Percentiles rank a stretch among this genome's conserved stretches.
These are phyloP conservation scores for Russula sp. DNA, from an alignment of 768 basidiomycete genomes.

Conservation along the genomic window DNA sequence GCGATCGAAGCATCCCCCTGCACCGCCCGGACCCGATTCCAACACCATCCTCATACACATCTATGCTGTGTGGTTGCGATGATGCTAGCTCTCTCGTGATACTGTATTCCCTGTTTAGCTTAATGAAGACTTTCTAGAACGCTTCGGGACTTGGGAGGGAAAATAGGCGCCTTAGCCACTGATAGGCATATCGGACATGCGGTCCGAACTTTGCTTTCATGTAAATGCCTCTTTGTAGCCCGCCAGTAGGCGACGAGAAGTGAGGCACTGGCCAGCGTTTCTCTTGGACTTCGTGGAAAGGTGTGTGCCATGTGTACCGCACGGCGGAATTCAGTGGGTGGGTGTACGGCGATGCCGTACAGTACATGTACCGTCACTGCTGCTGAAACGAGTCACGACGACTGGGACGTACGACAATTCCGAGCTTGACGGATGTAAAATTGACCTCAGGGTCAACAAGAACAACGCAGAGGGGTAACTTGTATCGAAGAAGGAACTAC, in stretches of 20 bases:
- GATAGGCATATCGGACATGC: neutral
- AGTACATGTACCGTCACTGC: constrained; percentile 51
- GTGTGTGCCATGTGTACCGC: constrained; percentile 5
- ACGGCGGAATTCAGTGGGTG: constrained; percentile 69
- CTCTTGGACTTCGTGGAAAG: neutral
- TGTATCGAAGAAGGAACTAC: constrained; percentile 55
- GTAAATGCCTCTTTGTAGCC: neutral
- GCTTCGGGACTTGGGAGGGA: neutral
- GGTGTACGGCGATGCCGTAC: neutral
- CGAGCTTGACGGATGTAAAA: constrained; percentile 53
- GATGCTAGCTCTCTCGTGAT: too few species aligned
- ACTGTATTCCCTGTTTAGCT: too few species aligned
- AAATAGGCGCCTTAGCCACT: neutral
- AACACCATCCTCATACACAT: too few species aligned
- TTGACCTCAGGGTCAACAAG: constrained; percentile 60
- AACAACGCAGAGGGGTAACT: constrained; percentile 64
- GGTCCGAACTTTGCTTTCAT: neutral
- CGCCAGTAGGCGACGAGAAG: too few species aligned
- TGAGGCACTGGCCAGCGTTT: neutral
- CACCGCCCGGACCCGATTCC: too few species aligned
- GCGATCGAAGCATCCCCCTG: too few species aligned
- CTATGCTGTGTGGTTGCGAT: too few species aligned
- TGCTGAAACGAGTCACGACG: constrained; percentile 71
- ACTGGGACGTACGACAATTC: constrained; percentile 85
- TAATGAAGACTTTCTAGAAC: neutral